Base-by-base conservation (phyloP, 768 basidiomycete species). In the Tylopilus felleus region DNA sequence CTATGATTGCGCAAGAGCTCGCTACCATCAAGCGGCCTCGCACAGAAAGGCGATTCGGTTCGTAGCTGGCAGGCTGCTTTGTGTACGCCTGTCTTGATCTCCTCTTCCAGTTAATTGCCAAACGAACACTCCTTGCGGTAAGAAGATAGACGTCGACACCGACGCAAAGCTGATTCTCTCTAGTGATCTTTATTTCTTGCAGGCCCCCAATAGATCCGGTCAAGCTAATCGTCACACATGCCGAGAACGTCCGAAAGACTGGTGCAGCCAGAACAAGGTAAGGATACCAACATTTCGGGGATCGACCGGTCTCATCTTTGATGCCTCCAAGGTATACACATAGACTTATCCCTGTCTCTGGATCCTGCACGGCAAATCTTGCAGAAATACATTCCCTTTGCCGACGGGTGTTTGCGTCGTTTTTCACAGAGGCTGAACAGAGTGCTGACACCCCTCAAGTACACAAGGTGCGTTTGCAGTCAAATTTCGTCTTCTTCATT, bases 111-210 rank as follows among this genome's bases (percentile, higher is more conserved):
- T 72, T 6, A 93, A 84, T 63, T 90, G 86, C 58, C 82, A 83
- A 62, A 91, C 89, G 4, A 85, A 88, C 63, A 92, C 90, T 1
- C 80, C 83, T 40, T 93, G 90, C 52, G 83, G 90, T 92, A 66
- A 35, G 50, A 40, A 5, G 16, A 13, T 23, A 27, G 13, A 38
- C 8, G 51, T 52, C 23, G 52, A 33, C 41, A 46, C 49, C 33
- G 19, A 38, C 2, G 1, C 27, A 27, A 33, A 14, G 21, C 47
- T 61, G 29, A 58, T 33, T 22, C 52, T 31, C 17, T 31, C 38
- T 8, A 93, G 90, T 91, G 14, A 72, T 90, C 25, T 91, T 90
- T 67, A 86, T 93, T 42, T 85, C 88, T 10, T 92, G 88, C 68
- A 86, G 81, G 68, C 75, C 83, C 1, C 90, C 90, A 0, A 76